phyloP scores from a whole-genome alignment of 2,329 filamentous ascomycete species.

The Fusarium ramigenum region DNA sequence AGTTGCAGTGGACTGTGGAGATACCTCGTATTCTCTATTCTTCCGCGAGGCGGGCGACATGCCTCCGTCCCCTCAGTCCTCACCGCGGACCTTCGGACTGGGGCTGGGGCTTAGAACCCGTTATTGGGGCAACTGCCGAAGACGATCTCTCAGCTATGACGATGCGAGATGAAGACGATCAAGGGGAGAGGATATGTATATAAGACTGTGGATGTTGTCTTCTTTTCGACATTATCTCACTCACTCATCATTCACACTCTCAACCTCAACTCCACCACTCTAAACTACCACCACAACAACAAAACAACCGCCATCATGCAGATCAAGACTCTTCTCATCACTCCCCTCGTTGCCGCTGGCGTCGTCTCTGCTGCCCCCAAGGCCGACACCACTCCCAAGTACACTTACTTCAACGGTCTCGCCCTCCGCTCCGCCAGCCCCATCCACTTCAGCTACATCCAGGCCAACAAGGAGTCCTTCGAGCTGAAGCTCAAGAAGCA shows the following conservation, averaged over 20 bases:
- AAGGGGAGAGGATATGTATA: slow-evolving; percentile 10
- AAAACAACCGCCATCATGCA: slow-evolving; percentile 40
- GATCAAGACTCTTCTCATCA: slow-evolving; percentile 40
- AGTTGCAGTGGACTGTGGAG: not conserved
- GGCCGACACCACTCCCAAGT: slow-evolving; percentile 24
- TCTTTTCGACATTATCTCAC: not conserved
- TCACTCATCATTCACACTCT: slow-evolving; percentile 1
- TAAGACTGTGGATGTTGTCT: slow-evolving; percentile 8
- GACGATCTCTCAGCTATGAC: slow-evolving; percentile 4
- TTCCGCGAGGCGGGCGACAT: not conserved
- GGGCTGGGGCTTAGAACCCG: not conserved
- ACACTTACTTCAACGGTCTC: slow-evolving; percentile 58
- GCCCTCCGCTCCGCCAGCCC: slow-evolving; percentile 59
- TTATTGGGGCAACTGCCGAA: not conserved
- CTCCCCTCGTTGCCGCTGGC: slow-evolving; percentile 41
- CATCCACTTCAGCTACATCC: slow-evolving; percentile 58
- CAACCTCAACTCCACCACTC: not conserved
- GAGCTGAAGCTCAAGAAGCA: slow-evolving; percentile 55
- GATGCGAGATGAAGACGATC: not conserved
- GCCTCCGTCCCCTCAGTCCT: not conserved
- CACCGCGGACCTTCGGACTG: not conserved
- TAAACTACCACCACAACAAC: not conserved
- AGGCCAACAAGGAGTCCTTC: slow-evolving; percentile 56
- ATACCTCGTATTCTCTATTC: slow-evolving; percentile 20
- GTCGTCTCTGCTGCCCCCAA: slow-evolving; percentile 43